Base-by-base conservation (phyloP, 108 stramenopile species). In the Phaeodactylum tricornutum region DNA sequence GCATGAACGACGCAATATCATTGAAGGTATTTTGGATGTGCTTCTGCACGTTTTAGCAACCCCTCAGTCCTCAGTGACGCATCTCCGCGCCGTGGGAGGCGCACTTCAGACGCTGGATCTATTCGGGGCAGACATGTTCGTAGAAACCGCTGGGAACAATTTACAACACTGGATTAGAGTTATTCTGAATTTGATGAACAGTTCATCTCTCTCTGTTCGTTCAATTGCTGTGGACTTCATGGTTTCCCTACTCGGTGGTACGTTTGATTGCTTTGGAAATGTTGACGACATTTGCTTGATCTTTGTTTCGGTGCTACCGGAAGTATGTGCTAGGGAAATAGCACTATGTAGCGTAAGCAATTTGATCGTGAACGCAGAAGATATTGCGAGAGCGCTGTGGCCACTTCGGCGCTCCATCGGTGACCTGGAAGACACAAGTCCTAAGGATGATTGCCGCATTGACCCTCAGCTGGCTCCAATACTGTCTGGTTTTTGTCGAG, bases 161-260 rank as follows among this genome's bases (percentile, higher is more conserved):
- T 53, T 92, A 19, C 85, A 92, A 47, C 80, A 92, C 64, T 87
- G 84, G 84, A 65, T 71, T 25, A 47, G 89, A 40, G 66, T 92
- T 35, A 50, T 81, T 29, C 41, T 84, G 0, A 73, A 80, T 14
- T 37, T 92, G 55, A 82, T 92, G 84, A 92, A 92, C 58, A 75
- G 73, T 44, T 69, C 66, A 2, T 66, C 85, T 17, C 67, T 92
- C n/a, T 82, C 82, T 21, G 85, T 92, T 4, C 69, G 89, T 27
- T 87, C 89, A 8, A 92, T 92, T 61, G 69, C 85, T 21, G 85
- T 87, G 29, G 89, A 92, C 38, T 83, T 92, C 23, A 43, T 78
- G 16, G 66, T 92, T 6, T 87, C 89, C 2, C 59, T 92, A 5
- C 43, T 92, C n/a, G 78, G 82, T 8, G 74, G 67, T 25, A 37